Evolutionary conservation across 2,329 filamentous ascomycete species (phyloP).

Genomic region (Sporothrix dimorphospora): DNA sequence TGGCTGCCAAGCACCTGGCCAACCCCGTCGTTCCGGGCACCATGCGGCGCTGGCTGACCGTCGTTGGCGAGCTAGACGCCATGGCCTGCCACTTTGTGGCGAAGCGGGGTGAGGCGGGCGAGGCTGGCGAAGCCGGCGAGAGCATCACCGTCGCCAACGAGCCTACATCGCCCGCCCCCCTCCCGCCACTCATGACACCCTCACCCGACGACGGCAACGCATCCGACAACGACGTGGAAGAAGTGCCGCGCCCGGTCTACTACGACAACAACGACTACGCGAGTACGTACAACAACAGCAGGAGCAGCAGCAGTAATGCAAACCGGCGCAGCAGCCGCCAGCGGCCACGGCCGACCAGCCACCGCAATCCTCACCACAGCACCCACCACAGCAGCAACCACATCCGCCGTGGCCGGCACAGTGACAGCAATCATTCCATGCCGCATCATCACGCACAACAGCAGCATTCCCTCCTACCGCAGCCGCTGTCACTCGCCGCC

Average conservation of each 20-base stretch:
- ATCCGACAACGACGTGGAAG: background rate
- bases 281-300: background rate
- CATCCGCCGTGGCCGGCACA: background rate
- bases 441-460: background rate
- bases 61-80: constrained; percentile 23
- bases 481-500: background rate
- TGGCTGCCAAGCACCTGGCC: constrained; percentile 21
- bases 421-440: background rate
- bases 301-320: background rate
- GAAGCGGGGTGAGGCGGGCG: background rate
- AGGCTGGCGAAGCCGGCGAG: background rate
- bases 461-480: background rate
- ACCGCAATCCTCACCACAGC: background rate
- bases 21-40: constrained; percentile 23
- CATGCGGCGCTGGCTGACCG: constrained; percentile 16
- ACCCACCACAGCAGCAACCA: background rate
- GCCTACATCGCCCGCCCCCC: too few species aligned
- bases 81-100: constrained; percentile 22
- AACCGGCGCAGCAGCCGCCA: background rate
- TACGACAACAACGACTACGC: background rate
- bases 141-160: too few species aligned
- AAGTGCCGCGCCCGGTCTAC: background rate
- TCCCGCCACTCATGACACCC: background rate
- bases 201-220: background rate
- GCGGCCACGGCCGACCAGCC: background rate